Conservation (phyloP, 148 eudicot genomes). For the Nepenthes mirabilis region DNA sequence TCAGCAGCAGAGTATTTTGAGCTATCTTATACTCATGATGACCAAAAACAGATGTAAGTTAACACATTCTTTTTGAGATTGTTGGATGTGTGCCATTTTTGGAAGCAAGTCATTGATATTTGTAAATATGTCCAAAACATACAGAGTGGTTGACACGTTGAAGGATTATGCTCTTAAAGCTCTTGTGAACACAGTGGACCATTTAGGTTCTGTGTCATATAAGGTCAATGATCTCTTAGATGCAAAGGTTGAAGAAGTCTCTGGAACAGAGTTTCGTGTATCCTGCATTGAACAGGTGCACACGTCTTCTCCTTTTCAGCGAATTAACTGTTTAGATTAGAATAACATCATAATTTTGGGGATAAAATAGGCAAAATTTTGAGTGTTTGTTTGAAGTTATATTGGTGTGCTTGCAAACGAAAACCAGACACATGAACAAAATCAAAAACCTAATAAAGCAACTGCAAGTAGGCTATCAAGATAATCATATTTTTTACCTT, state of each 20-base stretch:
- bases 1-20: constrained; percentile 97
- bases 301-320: neutral
- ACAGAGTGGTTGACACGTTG: constrained; percentile 76
- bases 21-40: constrained; percentile 57
- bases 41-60: constrained; percentile 78
- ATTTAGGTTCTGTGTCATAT: constrained; percentile 80
- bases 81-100: neutral
- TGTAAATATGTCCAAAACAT: constrained; percentile 10
- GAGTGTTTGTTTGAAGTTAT: too few relatives aligned
- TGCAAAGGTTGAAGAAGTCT: constrained; percentile 76
- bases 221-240: constrained; percentile 74
- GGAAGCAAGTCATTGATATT: constrained; percentile 3
- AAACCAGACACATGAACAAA: too few relatives aligned
- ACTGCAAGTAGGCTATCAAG: too few relatives aligned
- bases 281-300: constrained; percentile 86
- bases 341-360: too few relatives aligned
- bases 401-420: too few relatives aligned
- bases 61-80: neutral
- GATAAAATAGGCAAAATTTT: too few relatives aligned
- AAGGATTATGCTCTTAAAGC: constrained; percentile 87
- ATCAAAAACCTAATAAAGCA: too few relatives aligned
- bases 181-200: constrained; percentile 85
- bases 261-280: constrained; percentile 57
- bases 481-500: too few relatives aligned
- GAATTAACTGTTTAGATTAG: too few relatives aligned